Conservation (phyloP, 1,284 basidiomycete genomes). For the Xerocomus nothofagi region DNA sequence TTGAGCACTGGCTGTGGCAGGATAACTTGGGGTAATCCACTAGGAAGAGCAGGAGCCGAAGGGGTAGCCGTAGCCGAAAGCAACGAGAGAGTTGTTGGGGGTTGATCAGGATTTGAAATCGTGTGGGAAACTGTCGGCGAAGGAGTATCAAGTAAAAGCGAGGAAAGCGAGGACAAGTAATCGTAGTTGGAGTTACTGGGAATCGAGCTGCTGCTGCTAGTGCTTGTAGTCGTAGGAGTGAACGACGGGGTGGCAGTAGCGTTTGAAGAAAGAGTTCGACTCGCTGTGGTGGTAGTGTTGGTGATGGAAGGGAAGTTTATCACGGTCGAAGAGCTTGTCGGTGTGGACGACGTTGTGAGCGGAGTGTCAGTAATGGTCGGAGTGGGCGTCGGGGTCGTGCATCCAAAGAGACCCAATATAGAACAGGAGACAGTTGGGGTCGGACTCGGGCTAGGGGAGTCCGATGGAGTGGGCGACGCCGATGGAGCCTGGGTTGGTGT, state of each 20-base stretch:
- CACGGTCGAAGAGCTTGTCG: constrained; percentile 22
- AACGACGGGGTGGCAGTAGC: constrained; percentile 15
- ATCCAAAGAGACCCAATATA: constrained; percentile 18
- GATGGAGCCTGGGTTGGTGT: background rate
- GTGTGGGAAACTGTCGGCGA: constrained; percentile 34
- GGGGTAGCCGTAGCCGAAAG: constrained; percentile 34
- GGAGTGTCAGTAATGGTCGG: constrained; percentile 7
- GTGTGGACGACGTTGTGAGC: constrained; percentile 1
- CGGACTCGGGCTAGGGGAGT: background rate
- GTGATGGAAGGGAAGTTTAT: constrained; percentile 34
- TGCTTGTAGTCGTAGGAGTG: constrained; percentile 16
- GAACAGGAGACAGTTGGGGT: constrained; percentile 16
- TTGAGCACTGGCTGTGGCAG: constrained; percentile 44
- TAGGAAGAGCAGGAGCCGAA: constrained; percentile 49
- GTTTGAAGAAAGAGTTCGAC: background rate
- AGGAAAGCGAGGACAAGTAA: constrained; percentile 42
- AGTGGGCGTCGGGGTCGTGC: constrained; percentile 8
- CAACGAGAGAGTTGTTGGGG: constrained; percentile 43
- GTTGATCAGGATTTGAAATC: constrained; percentile 52
- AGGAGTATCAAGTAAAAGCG: constrained; percentile 42
- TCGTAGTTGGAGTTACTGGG: constrained; percentile 28
- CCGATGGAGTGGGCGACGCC: background rate
- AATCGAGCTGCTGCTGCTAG: constrained; percentile 4
- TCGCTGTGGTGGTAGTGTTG: background rate
- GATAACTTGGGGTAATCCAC: constrained; percentile 58